Conservation (phyloP, 148 eudicot species). For the Euryodendron excelsum region DNA sequence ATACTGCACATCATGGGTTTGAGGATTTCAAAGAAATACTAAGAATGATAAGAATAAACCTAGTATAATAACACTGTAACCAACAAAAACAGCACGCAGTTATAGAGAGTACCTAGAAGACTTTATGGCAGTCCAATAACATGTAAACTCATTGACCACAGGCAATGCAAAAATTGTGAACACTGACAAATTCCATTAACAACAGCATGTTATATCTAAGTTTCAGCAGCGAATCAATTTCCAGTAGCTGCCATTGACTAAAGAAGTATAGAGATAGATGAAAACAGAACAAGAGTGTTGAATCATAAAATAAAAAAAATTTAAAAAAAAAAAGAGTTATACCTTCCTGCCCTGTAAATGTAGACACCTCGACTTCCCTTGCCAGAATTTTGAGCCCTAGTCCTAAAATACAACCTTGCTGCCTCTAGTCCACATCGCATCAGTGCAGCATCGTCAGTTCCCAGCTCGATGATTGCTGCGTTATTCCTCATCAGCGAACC, state of each 20-base stretch:
- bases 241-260: background rate
- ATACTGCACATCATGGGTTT: too few species aligned
- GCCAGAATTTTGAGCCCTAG: slow-evolving; percentile 30
- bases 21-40: too few species aligned
- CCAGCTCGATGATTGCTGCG: slow-evolving; percentile 70
- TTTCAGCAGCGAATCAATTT: background rate
- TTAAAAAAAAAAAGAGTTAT: background rate
- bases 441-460: slow-evolving; percentile 55
- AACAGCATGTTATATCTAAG: background rate
- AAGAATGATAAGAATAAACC: background rate
- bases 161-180: background rate
- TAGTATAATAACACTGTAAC: too few species aligned
- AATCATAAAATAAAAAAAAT: background rate
- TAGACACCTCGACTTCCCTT: slow-evolving; percentile 54
- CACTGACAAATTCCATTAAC: background rate
- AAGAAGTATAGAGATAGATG: background rate
- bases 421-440: slow-evolving; percentile 74
- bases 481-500: slow-evolving; percentile 67
- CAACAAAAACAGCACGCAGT: too few species aligned
- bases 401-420: slow-evolving; percentile 58
- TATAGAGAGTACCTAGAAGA: too few species aligned
- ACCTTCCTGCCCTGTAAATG: slow-evolving; percentile 87
- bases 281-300: background rate
- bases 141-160: too few species aligned
- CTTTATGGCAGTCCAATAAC: too few species aligned